phyloP scores from a whole-genome alignment of 202 grass and related monocot genomes.

The Bolboschoenoplectus hybrid region DNA sequence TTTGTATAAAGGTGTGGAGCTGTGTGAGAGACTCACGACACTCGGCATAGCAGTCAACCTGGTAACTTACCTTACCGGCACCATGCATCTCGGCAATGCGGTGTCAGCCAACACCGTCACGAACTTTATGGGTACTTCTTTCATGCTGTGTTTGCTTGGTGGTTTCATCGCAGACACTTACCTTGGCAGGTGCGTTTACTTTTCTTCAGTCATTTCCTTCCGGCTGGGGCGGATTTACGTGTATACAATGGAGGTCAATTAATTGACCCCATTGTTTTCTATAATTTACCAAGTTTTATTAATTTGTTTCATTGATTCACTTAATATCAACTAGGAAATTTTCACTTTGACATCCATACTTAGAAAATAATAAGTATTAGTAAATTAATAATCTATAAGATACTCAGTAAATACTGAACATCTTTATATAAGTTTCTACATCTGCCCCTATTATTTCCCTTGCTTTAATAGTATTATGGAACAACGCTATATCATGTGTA shows the following conservation, averaged over 20 bases:
- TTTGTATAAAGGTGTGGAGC: slow-evolving; percentile 54
- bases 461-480: slow-evolving; percentile 5
- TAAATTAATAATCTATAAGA: neutral
- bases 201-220: neutral
- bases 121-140: slow-evolving; percentile 84
- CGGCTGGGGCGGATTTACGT: neutral
- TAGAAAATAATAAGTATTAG: neutral
- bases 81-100: slow-evolving; percentile 79
- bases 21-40: slow-evolving; percentile 72
- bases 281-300: too few relatives aligned
- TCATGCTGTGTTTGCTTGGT: slow-evolving; percentile 76
- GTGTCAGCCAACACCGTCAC: slow-evolving; percentile 67
- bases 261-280: neutral
- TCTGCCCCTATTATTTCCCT: neutral
- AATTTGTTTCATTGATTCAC: too few relatives aligned
- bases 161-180: slow-evolving; percentile 78
- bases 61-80: slow-evolving; percentile 68
- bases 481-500: neutral
- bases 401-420: neutral
- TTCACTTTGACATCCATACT: neutral
- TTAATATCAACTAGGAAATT: neutral
- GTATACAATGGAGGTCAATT: neutral
- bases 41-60: slow-evolving; percentile 83
- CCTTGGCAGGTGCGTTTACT: slow-evolving; percentile 58
- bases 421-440: neutral